These are phyloP conservation scores for Lecanoromycetidae sp. DNA, from an alignment of 2,329 filamentous ascomycete species.

Conservation along the genomic window DNA sequence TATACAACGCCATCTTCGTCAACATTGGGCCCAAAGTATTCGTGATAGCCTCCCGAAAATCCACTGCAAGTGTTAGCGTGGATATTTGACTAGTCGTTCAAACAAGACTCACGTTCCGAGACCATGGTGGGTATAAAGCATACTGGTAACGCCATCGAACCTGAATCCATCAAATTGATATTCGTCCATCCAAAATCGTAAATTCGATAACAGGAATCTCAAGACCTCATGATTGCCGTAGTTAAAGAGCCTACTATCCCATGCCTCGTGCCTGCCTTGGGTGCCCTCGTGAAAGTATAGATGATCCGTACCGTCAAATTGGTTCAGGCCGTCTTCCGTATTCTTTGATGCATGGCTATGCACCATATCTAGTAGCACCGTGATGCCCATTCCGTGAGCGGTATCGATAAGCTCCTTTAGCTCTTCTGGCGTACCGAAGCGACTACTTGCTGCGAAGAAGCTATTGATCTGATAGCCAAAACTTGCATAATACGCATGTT, in stretches of 20 bases:
- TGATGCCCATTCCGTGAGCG: conserved; percentile 79
- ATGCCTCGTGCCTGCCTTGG: conserved; percentile 79
- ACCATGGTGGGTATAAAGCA: conserved; percentile 91
- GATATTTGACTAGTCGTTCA: background rate
- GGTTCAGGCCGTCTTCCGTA: conserved; percentile 83
- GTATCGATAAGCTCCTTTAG: conserved; percentile 94
- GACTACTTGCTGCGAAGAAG: conserved; percentile 94
- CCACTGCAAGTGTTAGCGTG: conserved; percentile 43
- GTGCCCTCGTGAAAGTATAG: conserved; percentile 86
- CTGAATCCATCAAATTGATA: conserved; percentile 94
- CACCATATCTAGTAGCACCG: conserved; percentile 86
- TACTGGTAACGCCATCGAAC: conserved; percentile 96
- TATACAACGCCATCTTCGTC: conserved; percentile 93
- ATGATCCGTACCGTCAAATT: conserved; percentile 90
- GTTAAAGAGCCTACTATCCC: conserved; percentile 96
- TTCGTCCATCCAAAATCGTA: conserved; percentile 98
- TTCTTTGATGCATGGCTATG: conserved; percentile 99
- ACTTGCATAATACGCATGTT: conserved; percentile 97
- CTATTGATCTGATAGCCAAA: conserved; percentile 99
- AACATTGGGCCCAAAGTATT: conserved; percentile 83
- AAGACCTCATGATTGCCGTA: conserved; percentile 90
- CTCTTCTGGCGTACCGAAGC: conserved; percentile 87
- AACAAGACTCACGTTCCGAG: conserved; percentile 93
- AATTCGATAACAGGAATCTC: conserved; percentile 88
- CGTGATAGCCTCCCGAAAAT: conserved; percentile 94